phyloP scores from a whole-genome alignment of 2,329 filamentous ascomycete species.

The Colletotrichum tabaci region DNA sequence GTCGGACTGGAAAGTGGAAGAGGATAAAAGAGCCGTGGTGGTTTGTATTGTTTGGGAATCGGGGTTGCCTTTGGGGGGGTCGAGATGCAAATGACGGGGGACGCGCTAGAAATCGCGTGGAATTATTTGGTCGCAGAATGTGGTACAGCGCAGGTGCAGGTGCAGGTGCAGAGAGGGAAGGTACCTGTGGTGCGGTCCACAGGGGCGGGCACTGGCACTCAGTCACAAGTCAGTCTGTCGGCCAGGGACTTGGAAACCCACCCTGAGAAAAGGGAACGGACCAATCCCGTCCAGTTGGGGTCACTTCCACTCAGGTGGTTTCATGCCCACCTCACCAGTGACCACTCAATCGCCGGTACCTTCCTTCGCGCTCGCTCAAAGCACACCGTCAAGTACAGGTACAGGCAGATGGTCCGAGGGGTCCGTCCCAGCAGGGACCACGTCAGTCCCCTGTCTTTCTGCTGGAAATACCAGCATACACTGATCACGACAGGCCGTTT shows the following conservation, averaged over 20 bases:
- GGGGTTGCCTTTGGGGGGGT: constrained; percentile 33
- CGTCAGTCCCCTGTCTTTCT: constrained; percentile 30
- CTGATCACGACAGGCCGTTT: constrained; percentile 13
- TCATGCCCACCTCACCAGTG: constrained; percentile 34
- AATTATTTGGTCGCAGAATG: constrained; percentile 36
- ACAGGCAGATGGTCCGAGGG: neutral
- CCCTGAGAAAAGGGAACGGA: constrained; percentile 4
- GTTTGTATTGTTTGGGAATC: constrained; percentile 30
- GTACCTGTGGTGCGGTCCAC: constrained; percentile 9
- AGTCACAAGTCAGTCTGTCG: constrained; percentile 17
- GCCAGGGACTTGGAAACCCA: neutral
- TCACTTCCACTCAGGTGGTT: constrained; percentile 27
- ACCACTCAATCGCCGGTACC: neutral
- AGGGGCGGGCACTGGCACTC: neutral
- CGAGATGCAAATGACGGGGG: constrained; percentile 39
- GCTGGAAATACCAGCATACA: constrained; percentile 15
- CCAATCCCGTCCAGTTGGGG: constrained; percentile 14
- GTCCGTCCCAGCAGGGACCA: constrained; percentile 7
- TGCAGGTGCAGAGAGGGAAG: neutral
- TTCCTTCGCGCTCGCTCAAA: neutral
- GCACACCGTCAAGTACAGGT: constrained; percentile 13
- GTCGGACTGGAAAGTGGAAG: constrained; percentile 25
- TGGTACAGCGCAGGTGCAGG: constrained; percentile 24
- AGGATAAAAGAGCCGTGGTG: constrained; percentile 10
- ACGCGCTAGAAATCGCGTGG: constrained; percentile 43